Evolutionary conservation across 257 asterid species (phyloP), one percentile per base, ranked within the genome.

Genomic region (Parsonsia alboflavescens): DNA sequence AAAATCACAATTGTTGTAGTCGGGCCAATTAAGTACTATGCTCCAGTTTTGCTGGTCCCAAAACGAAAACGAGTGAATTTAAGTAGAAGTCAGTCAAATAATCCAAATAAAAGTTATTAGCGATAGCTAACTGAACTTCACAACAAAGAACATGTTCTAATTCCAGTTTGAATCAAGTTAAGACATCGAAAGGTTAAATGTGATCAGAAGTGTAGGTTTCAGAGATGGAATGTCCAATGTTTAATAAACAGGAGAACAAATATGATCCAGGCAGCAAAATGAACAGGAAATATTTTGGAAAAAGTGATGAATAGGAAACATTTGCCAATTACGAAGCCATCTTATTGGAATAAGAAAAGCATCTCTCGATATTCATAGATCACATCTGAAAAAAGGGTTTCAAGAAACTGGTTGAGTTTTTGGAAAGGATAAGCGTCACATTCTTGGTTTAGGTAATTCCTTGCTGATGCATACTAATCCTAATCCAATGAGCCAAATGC

Each of bases 31-130:
- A 53, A 91, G 65, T 11, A 85, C 82, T 49, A 93, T 89, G 84
- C 98, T 91, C 79, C 86, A 89, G 77, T 85, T 72, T 15, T 78
- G 86, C 98, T 93, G 85, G 57, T 68, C 63, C 49, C 70, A 61
- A 73, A 66, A 66, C 22, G 21, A 70, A 50, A 70, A 78, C 2
- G 74, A 8, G 58, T 41, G 26, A 74, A 56, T 50, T 73, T 61
- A 59, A 72, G 78, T 71, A 65, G 17, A 61, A 69, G 21, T 28
- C 39, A 69, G 57, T 41, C 71, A 46, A 30, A 30, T 48, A 39
- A 70, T n/a, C 66, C 17, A n/a, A 76, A 50, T 54, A 52, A 6
- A 70, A 45, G 15, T 33, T 61, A 3, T 17, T 44, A 49, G 44
- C 22, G 3, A 28, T 10, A 49, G n/a, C 8, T 57, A 45, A 70